Conservation (phyloP, 805 yeast genomes). For the Candida ficus region DNA sequence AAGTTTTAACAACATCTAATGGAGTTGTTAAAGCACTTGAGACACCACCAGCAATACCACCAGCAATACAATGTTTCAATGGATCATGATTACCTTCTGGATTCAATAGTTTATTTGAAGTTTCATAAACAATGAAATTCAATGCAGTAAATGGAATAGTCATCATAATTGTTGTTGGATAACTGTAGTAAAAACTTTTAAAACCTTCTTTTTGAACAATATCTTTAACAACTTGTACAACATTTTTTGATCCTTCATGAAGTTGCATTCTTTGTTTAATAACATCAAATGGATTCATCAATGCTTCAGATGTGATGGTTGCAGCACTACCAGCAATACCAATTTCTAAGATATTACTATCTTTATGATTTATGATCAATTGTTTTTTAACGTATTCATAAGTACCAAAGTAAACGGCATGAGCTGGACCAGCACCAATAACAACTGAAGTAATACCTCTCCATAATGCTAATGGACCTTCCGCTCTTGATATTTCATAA, state of each 20-base stretch:
- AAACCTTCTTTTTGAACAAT: slow-evolving; percentile 50
- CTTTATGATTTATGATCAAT: slow-evolving; percentile 33
- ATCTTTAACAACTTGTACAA: slow-evolving; percentile 12
- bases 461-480: slow-evolving; percentile 89
- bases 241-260: slow-evolving; percentile 9
- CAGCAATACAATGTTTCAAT: slow-evolving; percentile 84
- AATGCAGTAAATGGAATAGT: slow-evolving; percentile 93
- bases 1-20: slow-evolving; percentile 87
- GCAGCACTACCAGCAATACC: slow-evolving; percentile 91
- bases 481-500: slow-evolving; percentile 68
- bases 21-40: slow-evolving; percentile 97
- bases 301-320: slow-evolving; percentile 83
- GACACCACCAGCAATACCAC: slow-evolving; percentile 90
- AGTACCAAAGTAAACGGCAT: slow-evolving; percentile 93
- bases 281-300: slow-evolving; percentile 97
- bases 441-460: slow-evolving; percentile 89
- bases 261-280: slow-evolving; percentile 93
- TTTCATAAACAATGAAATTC: slow-evolving; percentile 90
- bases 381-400: slow-evolving; percentile 63
- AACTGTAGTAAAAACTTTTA: slow-evolving; percentile 77
- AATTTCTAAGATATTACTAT: slow-evolving; percentile 70
- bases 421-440: slow-evolving; percentile 98
- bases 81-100: slow-evolving; percentile 82
- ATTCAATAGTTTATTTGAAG: slow-evolving; percentile 65
- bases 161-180: slow-evolving; percentile 92